Conservation (phyloP, 768 basidiomycete species). For the Hygrophoropsis aurantiaca region DNA sequence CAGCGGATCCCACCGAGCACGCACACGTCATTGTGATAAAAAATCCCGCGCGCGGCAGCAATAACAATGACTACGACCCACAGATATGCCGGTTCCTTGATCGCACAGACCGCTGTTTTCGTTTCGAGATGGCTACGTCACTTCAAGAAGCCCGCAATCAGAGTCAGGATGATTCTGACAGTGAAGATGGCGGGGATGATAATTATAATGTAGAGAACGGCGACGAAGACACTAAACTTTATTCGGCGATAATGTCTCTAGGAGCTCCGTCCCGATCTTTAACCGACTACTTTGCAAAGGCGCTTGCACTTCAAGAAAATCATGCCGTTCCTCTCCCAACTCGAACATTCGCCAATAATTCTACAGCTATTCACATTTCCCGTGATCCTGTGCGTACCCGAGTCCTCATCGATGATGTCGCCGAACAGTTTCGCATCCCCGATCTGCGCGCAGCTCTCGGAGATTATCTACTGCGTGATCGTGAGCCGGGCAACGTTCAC, state of each 20-base stretch:
- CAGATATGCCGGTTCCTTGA: conserved; percentile 37
- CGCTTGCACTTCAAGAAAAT: neutral
- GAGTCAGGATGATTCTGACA: conserved; percentile 10
- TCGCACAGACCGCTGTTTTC: conserved; percentile 24
- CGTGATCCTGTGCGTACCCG: conserved; percentile 14
- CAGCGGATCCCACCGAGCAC: conserved; percentile 35
- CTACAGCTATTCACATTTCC: conserved; percentile 25
- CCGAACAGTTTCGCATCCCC: conserved; percentile 19
- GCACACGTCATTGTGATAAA: conserved; percentile 32
- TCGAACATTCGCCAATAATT: conserved; percentile 11
- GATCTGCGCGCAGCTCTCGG: conserved; percentile 28
- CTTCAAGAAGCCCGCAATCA: neutral
- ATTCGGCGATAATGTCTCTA: neutral
- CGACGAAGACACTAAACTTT: neutral
- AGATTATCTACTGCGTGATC: conserved; percentile 13
- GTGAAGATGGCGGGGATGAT: conserved; percentile 8
- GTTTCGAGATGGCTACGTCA: conserved; percentile 20
- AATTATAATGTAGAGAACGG: conserved; percentile 7
- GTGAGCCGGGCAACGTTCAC: neutral
- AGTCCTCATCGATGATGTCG: conserved; percentile 22
- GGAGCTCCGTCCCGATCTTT: neutral
- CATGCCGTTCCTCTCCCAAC: conserved; percentile 6
- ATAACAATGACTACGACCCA: conserved; percentile 32
- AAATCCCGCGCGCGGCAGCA: conserved; percentile 24
- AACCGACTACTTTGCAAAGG: conserved; percentile 2